phyloP scores from a whole-genome alignment of 768 basidiomycete species.

The Podaxis sp. region DNA sequence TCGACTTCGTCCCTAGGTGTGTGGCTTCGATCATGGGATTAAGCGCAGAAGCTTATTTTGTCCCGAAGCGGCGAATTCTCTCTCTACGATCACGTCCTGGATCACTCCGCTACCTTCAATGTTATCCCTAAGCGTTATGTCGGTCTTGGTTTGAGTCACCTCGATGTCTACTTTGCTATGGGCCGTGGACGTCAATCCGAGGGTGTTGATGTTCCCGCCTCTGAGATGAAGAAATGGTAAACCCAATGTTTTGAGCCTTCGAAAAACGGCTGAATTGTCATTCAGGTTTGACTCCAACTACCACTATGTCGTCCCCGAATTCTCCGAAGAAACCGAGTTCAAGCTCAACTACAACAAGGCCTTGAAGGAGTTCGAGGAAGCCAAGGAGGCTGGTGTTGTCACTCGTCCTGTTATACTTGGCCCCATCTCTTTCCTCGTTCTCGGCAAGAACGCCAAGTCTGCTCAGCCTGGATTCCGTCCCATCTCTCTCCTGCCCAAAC shows the following conservation, averaged over 20 bases:
- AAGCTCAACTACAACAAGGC: conserved; percentile 96
- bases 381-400: conserved; percentile 80
- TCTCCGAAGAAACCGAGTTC: conserved; percentile 88
- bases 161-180: conserved; percentile 99
- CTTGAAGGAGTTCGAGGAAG: conserved; percentile 92
- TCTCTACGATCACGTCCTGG: conserved; percentile 97
- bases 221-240: conserved; percentile 99
- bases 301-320: conserved; percentile 97
- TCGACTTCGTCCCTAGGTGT: conserved; percentile 91
- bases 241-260: conserved; percentile 26
- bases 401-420: conserved; percentile 97
- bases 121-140: conserved; percentile 94
- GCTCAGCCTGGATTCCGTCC: conserved; percentile 85
- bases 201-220: conserved; percentile 94
- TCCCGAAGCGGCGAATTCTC: conserved; percentile 89
- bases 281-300: conserved; percentile 97
- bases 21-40: conserved; percentile 24
- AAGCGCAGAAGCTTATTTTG: conserved; percentile 18
- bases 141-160: conserved; percentile 78
- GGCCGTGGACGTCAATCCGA: conserved; percentile 96
- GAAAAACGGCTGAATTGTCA: conserved; percentile 14
- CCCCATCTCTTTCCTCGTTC: conserved; percentile 91
- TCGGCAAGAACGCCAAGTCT: conserved; percentile 89
- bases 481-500: conserved; percentile 83
- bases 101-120: conserved; percentile 95